Percentiles rank a stretch among this genome's conserved stretches.
phyloP scores from a whole-genome alignment of 352 stramenopile species.

The Sclerospora graminicola region DNA sequence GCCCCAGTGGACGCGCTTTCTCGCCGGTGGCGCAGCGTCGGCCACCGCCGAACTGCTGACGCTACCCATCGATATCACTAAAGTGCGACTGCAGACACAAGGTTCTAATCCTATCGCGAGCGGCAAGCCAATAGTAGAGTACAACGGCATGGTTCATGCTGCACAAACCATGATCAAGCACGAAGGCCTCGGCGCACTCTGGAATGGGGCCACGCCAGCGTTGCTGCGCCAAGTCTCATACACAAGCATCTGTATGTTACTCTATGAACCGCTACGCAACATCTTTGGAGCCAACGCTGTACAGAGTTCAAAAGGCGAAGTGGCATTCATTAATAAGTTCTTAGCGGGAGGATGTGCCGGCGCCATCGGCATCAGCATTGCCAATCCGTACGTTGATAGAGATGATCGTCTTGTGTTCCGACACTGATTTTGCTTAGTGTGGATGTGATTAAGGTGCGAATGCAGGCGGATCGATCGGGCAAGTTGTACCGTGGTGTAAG shows the following conservation, averaged over 20 bases:
- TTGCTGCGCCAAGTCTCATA: constrained; percentile 80
- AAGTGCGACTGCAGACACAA: constrained; percentile 76
- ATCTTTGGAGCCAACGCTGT: constrained; percentile 43
- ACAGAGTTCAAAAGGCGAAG: constrained; percentile 28
- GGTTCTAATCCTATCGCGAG: constrained; percentile 18
- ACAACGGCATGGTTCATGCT: constrained; percentile 71
- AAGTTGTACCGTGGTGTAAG: constrained; percentile 58
- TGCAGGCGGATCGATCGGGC: constrained; percentile 69
- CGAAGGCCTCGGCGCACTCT: constrained; percentile 52
- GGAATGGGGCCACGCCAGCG: constrained; percentile 69
- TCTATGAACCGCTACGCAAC: constrained; percentile 79
- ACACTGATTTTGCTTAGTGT: constrained; percentile 29
- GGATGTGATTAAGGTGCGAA: constrained; percentile 85
- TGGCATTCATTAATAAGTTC: constrained; percentile 73
- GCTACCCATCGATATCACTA: constrained; percentile 81
- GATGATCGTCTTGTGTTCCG: not conserved
- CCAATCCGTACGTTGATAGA: constrained; percentile 64
- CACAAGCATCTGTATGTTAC: constrained; percentile 78
- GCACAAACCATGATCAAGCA: constrained; percentile 54
- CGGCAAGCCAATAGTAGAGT: constrained; percentile 33
- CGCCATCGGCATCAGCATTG: constrained; percentile 66
- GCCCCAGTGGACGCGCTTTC: constrained; percentile 56
- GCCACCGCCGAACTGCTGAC: constrained; percentile 71
- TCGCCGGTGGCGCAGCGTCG: constrained; percentile 54
- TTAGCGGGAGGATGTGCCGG: constrained; percentile 67